These are phyloP conservation scores for Termitomyces sp. DNA, from an alignment of 768 basidiomycete genomes.

Conservation along the genomic window DNA sequence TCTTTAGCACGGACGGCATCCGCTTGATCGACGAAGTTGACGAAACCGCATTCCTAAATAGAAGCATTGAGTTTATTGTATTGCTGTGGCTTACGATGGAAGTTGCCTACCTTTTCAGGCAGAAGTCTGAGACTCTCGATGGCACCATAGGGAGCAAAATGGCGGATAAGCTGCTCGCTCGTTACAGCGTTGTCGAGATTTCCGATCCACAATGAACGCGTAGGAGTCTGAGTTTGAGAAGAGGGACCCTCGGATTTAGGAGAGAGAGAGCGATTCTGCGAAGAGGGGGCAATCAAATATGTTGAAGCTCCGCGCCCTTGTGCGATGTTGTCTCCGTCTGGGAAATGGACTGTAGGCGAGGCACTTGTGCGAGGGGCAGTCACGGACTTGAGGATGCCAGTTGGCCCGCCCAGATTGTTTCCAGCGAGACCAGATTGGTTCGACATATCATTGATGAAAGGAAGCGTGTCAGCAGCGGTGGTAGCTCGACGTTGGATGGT, in stretches of 20 bases:
- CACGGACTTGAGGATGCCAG: conserved; percentile 54
- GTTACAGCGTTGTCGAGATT: conserved; percentile 94
- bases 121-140: conserved; percentile 93
- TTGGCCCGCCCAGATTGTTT: conserved; percentile 32
- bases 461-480: conserved; percentile 47
- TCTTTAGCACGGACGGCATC: conserved; percentile 98
- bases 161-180: conserved; percentile 89
- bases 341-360: conserved; percentile 63
- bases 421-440: conserved; percentile 34
- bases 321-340: conserved; percentile 44
- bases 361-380: conserved; percentile 36
- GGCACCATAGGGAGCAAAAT: conserved; percentile 94
- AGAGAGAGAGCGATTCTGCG: conserved; percentile 72
- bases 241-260: conserved; percentile 71
- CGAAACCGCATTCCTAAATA: conserved; percentile 92
- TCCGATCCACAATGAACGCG: conserved; percentile 96
- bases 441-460: conserved; percentile 54
- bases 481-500: conserved; percentile 60
- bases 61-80: neutral
- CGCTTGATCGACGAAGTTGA: conserved; percentile 93
- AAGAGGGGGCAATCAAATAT: conserved; percentile 64
- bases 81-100: neutral
- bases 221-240: conserved; percentile 85
- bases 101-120: conserved; percentile 81
- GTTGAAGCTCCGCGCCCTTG: conserved; percentile 49